These are phyloP conservation scores for Aureobasidium sp. DNA, from an alignment of 2,329 filamentous ascomycete genomes.

Conservation along the genomic window DNA sequence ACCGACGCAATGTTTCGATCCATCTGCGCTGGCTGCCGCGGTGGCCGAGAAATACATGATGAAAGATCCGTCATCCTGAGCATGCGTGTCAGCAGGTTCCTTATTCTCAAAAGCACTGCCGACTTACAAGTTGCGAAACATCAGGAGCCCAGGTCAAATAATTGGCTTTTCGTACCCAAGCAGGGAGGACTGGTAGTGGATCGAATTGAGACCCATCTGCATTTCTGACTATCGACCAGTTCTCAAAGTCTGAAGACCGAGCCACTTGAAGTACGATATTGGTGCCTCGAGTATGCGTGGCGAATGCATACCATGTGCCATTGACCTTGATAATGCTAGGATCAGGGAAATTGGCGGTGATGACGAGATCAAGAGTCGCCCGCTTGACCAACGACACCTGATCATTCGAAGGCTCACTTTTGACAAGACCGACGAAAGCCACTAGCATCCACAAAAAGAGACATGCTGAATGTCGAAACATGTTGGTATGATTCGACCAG, in stretches of 20 bases:
- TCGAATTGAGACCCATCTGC: slow-evolving; percentile 36
- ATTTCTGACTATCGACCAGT: slow-evolving; percentile 43
- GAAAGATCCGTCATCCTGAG: slow-evolving; percentile 23
- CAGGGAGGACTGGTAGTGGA: slow-evolving; percentile 45
- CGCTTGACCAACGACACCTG: slow-evolving; percentile 4
- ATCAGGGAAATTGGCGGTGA: slow-evolving; percentile 30
- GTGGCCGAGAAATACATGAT: slow-evolving; percentile 29
- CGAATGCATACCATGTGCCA: slow-evolving; percentile 53
- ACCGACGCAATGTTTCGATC: slow-evolving; percentile 27
- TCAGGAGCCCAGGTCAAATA: slow-evolving; percentile 57
- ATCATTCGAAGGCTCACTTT: background rate
- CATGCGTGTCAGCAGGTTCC: background rate
- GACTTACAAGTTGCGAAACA: slow-evolving; percentile 40
- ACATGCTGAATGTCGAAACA: background rate
- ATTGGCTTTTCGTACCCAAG: slow-evolving; percentile 47
- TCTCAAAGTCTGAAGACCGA: slow-evolving; percentile 41
- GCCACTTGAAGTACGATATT: slow-evolving; percentile 49
- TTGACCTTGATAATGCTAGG: slow-evolving; percentile 46
- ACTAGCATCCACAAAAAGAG: background rate
- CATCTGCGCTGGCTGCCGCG: slow-evolving; percentile 19
- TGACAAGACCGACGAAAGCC: background rate
- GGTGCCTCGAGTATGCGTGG: slow-evolving; percentile 35
- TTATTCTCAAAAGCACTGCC: background rate
- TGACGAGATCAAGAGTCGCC: slow-evolving; percentile 15
- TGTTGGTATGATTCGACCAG: background rate